phyloP scores from a whole-genome alignment of 75 land plant species.

The Isoetes taiwanensis region DNA sequence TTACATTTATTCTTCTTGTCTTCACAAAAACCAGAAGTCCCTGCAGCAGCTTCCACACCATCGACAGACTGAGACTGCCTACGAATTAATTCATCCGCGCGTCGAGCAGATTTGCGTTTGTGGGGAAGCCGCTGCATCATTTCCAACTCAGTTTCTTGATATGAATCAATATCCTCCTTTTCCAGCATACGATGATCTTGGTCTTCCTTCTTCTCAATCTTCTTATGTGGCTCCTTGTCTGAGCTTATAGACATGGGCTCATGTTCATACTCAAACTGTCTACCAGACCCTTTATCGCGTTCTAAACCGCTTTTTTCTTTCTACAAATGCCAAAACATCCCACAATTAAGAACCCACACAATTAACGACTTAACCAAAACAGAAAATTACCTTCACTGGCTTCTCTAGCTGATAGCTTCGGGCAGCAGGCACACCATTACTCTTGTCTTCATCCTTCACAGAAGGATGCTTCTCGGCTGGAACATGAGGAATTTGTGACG shows the following conservation, averaged over 20 bases:
- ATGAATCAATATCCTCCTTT: no score
- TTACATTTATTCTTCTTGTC: background rate
- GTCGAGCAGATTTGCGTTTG: conserved; percentile 49
- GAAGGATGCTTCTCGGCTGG: conserved; percentile 19
- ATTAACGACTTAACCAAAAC: no score
- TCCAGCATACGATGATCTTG: conserved; percentile 44
- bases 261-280: background rate
- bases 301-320: conserved; percentile 20
- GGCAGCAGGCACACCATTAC: background rate
- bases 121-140: conserved; percentile 29
- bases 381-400: no score
- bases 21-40: no score
- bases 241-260: background rate
- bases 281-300: conserved; percentile 3
- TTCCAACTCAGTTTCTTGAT: conserved; percentile 37
- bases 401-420: background rate
- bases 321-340: conserved; percentile 7
- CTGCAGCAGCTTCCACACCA: no score
- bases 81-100: conserved; percentile 45
- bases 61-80: conserved; percentile 46
- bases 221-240: conserved; percentile 58
- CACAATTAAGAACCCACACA: no score
- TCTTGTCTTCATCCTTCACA: conserved; percentile 8
- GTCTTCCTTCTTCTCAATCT: conserved; percentile 40
- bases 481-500: conserved; percentile 15